Base-by-base conservation (phyloP, 225 moss, liverwort and hornwort species). In the Physcomitrium patens region DNA sequence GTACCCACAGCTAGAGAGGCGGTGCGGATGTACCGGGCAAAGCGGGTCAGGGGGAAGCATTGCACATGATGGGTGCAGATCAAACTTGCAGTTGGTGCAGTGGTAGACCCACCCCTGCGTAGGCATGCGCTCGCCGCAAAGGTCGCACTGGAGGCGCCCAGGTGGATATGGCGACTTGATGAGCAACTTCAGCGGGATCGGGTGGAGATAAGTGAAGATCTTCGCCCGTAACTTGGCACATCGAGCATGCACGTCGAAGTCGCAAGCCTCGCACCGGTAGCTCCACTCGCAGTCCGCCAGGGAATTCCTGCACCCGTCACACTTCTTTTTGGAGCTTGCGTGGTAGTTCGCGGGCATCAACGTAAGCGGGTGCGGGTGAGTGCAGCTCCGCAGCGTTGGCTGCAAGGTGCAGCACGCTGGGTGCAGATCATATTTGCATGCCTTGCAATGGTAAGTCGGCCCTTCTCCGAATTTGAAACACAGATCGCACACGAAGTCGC, bases 71-170 rank as follows among this genome's bases (percentile, higher is more conserved):
- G 73, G 79, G 19, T 79, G 79, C 22, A 79, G 53, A 58, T 79
- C 79, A 24, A 73, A 79, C 67, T 79, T 73, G 67, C 79, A 73
- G 45, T 54, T 53, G 26, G 68, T 73, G 54, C 73, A 79, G 27
- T 73, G 79, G 15, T 79, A 73, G 2, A 79, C 73, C 67, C 73
- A 79, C 26, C 79, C 79, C 18, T 68, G 50, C 11, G 67, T 79
- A 18, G 68, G 73, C 73, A 79, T 68, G 13, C 79, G 67, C 67
- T 79, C 67, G 61, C 49, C 52, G 28, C 79, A 79, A 2, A 79
- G 67, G 20, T 68, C 68, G 19, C 73, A 79, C 60, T 62, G 68
- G 28, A 79, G 15, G 53, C 46, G 67, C 10, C 73, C 26, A 14
- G 73, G 73, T 15, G 46, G 68, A 19, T 79, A 79, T 2, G 79